Conservation (phyloP, 176 grass and related monocot species). For the Thalia dealbata region DNA sequence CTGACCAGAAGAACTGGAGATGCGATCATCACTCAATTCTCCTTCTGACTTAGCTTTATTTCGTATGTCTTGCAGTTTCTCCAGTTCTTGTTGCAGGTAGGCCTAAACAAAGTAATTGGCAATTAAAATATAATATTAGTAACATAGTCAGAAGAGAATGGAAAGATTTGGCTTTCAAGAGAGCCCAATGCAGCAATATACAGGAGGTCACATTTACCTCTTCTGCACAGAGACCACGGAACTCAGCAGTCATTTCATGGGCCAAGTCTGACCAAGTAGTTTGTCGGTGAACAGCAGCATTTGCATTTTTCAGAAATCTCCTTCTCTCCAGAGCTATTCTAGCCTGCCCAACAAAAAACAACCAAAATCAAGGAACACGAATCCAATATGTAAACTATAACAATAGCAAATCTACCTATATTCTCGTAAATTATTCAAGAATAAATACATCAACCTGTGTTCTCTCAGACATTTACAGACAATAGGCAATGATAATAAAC, state of each 20-base stretch:
- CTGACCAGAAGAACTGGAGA: constrained; percentile 67
- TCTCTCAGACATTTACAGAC: neutral
- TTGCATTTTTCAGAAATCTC: constrained; percentile 95
- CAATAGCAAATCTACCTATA: neutral
- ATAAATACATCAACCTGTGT: neutral
- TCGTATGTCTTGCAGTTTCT: constrained; percentile 82
- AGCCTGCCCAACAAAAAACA: constrained; percentile 43
- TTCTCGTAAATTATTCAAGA: neutral
- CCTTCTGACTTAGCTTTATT: constrained; percentile 92
- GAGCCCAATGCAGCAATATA: constrained; percentile 4
- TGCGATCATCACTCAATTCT: constrained; percentile 73
- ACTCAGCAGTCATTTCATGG: constrained; percentile 99
- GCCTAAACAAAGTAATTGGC: constrained; percentile 50
- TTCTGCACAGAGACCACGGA: constrained; percentile 97
- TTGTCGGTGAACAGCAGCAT: constrained; percentile 80
- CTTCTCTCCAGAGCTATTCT: constrained; percentile 95
- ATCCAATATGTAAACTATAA: neutral
- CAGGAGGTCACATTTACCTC: constrained; percentile 50
- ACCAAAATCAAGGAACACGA: neutral
- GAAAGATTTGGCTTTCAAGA: constrained; percentile 11
- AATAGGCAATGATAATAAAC: neutral
- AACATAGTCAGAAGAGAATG: neutral
- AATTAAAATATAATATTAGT: constrained; percentile 20
- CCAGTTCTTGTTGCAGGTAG: constrained; percentile 95
- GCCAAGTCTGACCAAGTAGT: constrained; percentile 89